Base-by-base conservation (phyloP, 202 grass and related monocot species). In the Dendrocalamus latiflorus region DNA sequence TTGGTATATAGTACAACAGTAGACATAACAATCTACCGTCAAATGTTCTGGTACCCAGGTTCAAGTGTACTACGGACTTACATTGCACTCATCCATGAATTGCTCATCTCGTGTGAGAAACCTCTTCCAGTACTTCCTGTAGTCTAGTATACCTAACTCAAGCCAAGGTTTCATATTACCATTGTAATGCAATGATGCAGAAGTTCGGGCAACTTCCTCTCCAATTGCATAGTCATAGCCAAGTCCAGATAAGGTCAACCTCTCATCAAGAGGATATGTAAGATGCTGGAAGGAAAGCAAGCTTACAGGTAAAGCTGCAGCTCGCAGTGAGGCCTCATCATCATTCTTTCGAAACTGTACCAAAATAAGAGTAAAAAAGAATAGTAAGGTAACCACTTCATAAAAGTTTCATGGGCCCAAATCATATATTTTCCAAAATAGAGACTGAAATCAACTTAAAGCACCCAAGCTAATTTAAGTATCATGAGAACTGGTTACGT, bases 161-260 rank as follows among this genome's bases (percentile, higher is more conserved):
- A 97, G 90, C 92, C 94, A 97, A 83, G 94, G 94, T 84, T 97
- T 97, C 94, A 93, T 91, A 47, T 91, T 93, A 80, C 95, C 95
- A 61, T 98, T 95, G 58, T 93, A 98, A 81, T 98, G 95, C 79
- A 98, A 84, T 37, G 85, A 84, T 60, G 69, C 77, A 47, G 90
- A 88, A 84, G 30, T 90, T 68, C 71, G 84, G 28, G 71, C 48
- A 65, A 20, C 42, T 79, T 90, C 83, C 72, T 83, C 85, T 64
- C 84, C 60, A 58, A 91, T 74, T 82, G 75, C 82, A 45, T 86
- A 98, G 74, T 98, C 84, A 90, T 93, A 92, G 49, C 92, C 95
- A 67, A 98, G 89, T 28, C 86, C 95, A 80, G 90, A 91, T 78
- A 91, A 44, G 65, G 82, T 88, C 83, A 92, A 79, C n/a, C 41